Percentiles rank a stretch among this genome's conserved stretches.
phyloP scores from a whole-genome alignment of 495 filamentous ascomycete genomes.

The Aspergillus indologenus region DNA sequence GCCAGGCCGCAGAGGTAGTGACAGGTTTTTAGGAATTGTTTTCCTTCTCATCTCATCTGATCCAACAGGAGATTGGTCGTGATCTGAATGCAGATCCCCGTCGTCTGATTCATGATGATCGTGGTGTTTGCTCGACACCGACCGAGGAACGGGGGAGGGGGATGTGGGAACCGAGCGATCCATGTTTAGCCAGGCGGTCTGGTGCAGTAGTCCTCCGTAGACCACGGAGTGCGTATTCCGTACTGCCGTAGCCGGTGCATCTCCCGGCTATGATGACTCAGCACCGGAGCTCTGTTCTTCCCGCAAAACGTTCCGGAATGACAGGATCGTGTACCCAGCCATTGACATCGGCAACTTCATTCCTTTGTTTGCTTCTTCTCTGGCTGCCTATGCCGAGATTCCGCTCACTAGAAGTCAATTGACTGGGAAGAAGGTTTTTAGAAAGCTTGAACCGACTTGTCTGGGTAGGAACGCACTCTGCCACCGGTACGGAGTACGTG shows the following conservation, averaged over 20 bases:
- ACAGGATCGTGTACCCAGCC: not conserved
- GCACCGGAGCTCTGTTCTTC: conserved; percentile 2
- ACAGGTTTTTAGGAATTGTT: not conserved
- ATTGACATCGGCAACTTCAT: not conserved
- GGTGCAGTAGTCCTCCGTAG: not conserved
- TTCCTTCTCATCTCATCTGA: not conserved
- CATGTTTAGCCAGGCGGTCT: conserved; percentile 7
- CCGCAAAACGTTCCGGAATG: conserved; percentile 1
- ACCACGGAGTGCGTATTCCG: not conserved
- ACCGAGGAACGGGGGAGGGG: conserved; percentile 13
- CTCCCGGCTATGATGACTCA: not conserved
- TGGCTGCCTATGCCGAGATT: not conserved
- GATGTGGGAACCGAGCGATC: conserved; percentile 1
- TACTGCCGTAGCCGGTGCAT: not conserved
- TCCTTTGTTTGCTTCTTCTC: not conserved
- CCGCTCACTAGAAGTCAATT: not conserved
- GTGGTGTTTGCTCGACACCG: conserved; percentile 23
- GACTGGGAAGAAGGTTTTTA: not conserved
- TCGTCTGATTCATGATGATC: conserved; percentile 33
- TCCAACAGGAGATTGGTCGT: not conserved
- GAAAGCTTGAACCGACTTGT: not conserved
- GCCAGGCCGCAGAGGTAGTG: not conserved
- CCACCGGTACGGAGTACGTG: not conserved
- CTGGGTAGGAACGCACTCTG: not conserved
- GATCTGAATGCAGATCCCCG: not conserved